Percentiles rank a stretch among this genome's conserved stretches.
Conservation (phyloP, 139 green algal genomes). For the Tetradesmus lagerheimii region DNA sequence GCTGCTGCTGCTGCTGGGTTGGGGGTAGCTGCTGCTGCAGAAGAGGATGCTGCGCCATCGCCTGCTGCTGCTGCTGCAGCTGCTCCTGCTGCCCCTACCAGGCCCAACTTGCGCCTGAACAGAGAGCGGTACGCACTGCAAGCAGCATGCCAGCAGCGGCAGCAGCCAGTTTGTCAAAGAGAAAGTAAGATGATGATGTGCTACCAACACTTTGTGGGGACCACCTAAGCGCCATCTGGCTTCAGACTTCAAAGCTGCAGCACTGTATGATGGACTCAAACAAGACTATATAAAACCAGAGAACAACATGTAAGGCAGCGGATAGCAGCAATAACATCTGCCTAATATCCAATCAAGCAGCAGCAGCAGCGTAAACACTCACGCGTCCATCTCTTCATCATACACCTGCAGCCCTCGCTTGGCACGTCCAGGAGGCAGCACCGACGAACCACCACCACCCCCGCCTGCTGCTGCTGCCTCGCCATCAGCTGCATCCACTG, state of each 20-base stretch:
- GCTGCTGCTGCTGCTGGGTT: slow-evolving; percentile 13
- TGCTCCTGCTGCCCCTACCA: slow-evolving; percentile 41
- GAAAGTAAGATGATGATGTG: too few relatives aligned
- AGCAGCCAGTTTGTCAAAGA: neutral
- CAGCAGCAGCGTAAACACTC: neutral
- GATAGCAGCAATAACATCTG: neutral
- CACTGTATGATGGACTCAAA: too few relatives aligned
- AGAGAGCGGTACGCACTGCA: slow-evolving; percentile 40
- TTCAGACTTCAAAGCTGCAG: too few relatives aligned
- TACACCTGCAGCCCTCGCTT: slow-evolving; percentile 46
- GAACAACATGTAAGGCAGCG: neutral
- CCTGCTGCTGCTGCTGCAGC: slow-evolving; percentile 35
- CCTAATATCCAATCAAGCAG: neutral
- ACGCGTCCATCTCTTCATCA: slow-evolving; percentile 54
- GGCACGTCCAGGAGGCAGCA: slow-evolving; percentile 44
- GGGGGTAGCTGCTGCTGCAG: neutral
- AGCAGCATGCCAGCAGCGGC: neutral
- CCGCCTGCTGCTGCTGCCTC: neutral
- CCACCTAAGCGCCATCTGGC: too few relatives aligned
- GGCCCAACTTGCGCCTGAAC: slow-evolving; percentile 61
- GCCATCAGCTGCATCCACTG: slow-evolving; percentile 11
- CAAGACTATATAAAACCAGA: too few relatives aligned
- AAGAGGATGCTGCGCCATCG: neutral
- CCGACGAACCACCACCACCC: neutral
- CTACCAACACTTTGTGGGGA: too few relatives aligned